Base-by-base conservation (phyloP, 768 basidiomycete species). In the Solioccasus polychromus region DNA sequence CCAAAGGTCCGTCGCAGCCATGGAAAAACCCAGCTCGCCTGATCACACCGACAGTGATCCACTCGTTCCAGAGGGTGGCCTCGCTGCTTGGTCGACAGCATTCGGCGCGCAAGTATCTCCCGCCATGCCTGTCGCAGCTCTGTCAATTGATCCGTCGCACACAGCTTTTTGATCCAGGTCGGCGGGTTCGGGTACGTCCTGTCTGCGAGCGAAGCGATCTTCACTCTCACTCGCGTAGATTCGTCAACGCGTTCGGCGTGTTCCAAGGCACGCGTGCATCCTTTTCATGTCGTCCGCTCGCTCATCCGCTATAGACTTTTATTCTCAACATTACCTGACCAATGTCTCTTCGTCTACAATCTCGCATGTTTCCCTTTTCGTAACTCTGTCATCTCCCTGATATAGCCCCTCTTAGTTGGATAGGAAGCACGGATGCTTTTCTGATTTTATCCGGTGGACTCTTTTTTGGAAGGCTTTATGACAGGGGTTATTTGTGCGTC, bases 401-500 rank as follows among this genome's bases (percentile, higher is more conserved):
- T n/a, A 8, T 20, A 32, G 6, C n/a, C 15, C 10, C 19, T 1
- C 39, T 39, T 45, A 70, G 67, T 5, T 73, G 68, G 68, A 73
- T 81, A 50, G 79, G 78, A 20, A 76, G 77, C 39, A 63, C 71
- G 4, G 75, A 78, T 44, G 53, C 76, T 2, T 69, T 75, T 37
- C 54, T 79, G 14, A 55, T 71, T 5, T 51, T 78, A 17, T 68
- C 71, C 0, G 64, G 67, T 28, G 76, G 77, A 1, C 58, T 78
- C 23, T 53, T 78, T 35, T 67, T 72, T 15, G 79, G 79, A 4
- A 68, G 70, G n/a, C 66, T 72, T 5, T 74, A 75, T 50, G 80
- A 80, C 42, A 66, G 59, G 10, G 80, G 79, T 28, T 73, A 76
- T 59, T 78, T 77, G 74, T 73, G 50, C 19, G 71, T 44, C 14